A percentile compares a stretch with the other conserved stretches of the same genome.
Conservation (phyloP, 768 basidiomycete genomes). For the Thelephora ganbajun region DNA sequence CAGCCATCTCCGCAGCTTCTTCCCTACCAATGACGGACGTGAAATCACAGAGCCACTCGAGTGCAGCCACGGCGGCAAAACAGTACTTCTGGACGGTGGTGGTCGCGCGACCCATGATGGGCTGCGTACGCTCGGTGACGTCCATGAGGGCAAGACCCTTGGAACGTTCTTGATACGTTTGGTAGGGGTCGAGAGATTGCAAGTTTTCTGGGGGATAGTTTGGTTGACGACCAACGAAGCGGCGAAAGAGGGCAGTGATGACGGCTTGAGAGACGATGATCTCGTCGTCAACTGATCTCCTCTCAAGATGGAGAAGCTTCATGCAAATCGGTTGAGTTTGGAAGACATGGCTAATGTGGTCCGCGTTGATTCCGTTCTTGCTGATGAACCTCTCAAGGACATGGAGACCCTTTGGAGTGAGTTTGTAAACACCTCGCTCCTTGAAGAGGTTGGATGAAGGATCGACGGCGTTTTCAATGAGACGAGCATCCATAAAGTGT, state of each 20-base stretch:
- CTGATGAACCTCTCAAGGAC: conserved; percentile 99
- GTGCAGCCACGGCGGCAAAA: conserved; percentile 74
- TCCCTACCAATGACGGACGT: conserved; percentile 92
- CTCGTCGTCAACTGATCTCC: conserved; percentile 87
- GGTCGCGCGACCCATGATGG: conserved; percentile 29
- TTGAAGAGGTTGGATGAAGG: conserved; percentile 84
- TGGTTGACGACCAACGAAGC: conserved; percentile 81
- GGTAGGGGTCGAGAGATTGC: conserved; percentile 43
- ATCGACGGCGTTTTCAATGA: conserved; percentile 95
- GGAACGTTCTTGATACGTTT: conserved; percentile 67
- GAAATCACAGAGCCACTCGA: conserved; percentile 97
- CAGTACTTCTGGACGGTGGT: conserved; percentile 46
- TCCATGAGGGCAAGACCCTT: conserved; percentile 64
- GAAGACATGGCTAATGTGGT: conserved; percentile 84
- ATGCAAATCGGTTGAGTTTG: conserved; percentile 89
- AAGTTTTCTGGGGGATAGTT: conserved; percentile 50
- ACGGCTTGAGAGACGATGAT: conserved; percentile 92
- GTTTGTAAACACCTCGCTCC: conserved; percentile 89
- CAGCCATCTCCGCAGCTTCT: conserved; percentile 95
- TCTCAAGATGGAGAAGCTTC: conserved; percentile 93
- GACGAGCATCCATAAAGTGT: conserved; percentile 97
- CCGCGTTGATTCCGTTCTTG: conserved; percentile 96
- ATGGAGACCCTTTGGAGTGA: conserved; percentile 96
- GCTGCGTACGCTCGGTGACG: conserved; percentile 47
- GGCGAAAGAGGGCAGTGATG: conserved; percentile 87